These are phyloP conservation scores for Elsinoe arachidis DNA, from an alignment of 2,329 filamentous ascomycete genomes.

Conservation along the genomic window DNA sequence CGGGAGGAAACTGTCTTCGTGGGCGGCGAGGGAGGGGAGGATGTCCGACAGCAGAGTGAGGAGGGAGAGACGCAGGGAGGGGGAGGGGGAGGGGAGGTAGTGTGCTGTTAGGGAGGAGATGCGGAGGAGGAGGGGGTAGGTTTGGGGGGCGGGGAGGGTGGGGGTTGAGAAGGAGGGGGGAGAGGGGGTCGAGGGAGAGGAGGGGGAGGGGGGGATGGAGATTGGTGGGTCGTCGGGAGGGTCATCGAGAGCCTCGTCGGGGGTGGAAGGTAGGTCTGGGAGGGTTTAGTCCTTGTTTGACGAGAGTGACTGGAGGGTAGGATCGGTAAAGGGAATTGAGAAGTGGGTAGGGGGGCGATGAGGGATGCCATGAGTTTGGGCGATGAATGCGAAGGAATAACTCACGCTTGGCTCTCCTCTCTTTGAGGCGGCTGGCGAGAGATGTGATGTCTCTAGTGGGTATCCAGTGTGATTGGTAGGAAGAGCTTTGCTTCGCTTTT, in stretches of 20 bases:
- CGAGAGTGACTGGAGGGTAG: not conserved
- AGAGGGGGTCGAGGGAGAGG: not conserved
- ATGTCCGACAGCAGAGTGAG: conserved; percentile 68
- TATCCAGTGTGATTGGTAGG: conserved; percentile 14
- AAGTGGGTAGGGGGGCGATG: not conserved
- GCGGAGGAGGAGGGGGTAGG: conserved; percentile 70
- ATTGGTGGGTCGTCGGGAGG: not conserved
- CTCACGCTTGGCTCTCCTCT: not conserved
- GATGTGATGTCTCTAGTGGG: conserved; percentile 33
- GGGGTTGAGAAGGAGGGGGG: conserved; percentile 3
- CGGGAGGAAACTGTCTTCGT: conserved; percentile 79
- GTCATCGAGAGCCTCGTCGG: too few relatives aligned
- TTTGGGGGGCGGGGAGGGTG: conserved; percentile 57
- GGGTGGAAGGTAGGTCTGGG: not conserved
- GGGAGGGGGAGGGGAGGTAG: conserved; percentile 78
- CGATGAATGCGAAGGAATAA: not conserved
- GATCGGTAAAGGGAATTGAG: too few relatives aligned
- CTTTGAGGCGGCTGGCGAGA: conserved; percentile 27
- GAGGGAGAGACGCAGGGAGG: conserved; percentile 67
- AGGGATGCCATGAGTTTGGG: not conserved
- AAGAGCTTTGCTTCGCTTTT: not conserved
- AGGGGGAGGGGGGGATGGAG: not conserved
- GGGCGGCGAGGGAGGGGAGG: conserved; percentile 59
- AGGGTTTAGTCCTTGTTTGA: not conserved
- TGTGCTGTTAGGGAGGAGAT: conserved; percentile 81